Conservation (phyloP, 257 asterid genomes). For the Catharanthus roseus region DNA sequence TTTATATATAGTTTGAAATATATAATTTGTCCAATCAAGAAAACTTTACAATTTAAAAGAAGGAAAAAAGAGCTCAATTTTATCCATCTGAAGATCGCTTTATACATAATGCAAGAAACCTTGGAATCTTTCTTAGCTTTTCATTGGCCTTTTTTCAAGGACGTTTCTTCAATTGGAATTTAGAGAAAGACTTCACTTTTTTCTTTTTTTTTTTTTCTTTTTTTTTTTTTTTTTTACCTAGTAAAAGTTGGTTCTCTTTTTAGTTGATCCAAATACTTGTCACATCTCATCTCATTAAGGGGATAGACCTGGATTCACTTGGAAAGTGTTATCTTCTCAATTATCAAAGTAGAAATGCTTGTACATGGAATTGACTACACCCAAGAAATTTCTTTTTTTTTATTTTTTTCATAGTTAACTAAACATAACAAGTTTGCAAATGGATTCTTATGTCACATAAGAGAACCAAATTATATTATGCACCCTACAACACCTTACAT, state of each 20-base stretch:
- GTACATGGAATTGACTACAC: too few relatives aligned
- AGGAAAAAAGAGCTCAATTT: background rate
- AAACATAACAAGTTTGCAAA: too few relatives aligned
- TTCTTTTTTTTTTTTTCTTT: background rate
- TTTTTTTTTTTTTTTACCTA: background rate
- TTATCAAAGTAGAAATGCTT: too few relatives aligned
- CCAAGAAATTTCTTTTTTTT: too few relatives aligned
- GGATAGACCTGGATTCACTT: too few relatives aligned
- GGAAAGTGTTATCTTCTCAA: background rate
- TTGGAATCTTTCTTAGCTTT: constrained; percentile 4
- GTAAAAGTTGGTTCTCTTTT: background rate
- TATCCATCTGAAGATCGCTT: background rate
- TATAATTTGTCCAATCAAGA: background rate
- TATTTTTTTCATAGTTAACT: too few relatives aligned
- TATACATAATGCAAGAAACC: background rate
- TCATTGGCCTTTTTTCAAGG: background rate
- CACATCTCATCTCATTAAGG: background rate
- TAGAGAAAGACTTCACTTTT: background rate
- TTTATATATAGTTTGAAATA: too few relatives aligned
- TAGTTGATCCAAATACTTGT: background rate
- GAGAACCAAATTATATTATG: too few relatives aligned
- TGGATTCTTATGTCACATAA: too few relatives aligned
- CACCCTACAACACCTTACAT: too few relatives aligned
- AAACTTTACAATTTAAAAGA: background rate
- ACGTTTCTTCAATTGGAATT: constrained; percentile 1